These are phyloP conservation scores for Aspergillus carlsbadensis DNA, from an alignment of 495 filamentous ascomycete species.

Conservation along the genomic window DNA sequence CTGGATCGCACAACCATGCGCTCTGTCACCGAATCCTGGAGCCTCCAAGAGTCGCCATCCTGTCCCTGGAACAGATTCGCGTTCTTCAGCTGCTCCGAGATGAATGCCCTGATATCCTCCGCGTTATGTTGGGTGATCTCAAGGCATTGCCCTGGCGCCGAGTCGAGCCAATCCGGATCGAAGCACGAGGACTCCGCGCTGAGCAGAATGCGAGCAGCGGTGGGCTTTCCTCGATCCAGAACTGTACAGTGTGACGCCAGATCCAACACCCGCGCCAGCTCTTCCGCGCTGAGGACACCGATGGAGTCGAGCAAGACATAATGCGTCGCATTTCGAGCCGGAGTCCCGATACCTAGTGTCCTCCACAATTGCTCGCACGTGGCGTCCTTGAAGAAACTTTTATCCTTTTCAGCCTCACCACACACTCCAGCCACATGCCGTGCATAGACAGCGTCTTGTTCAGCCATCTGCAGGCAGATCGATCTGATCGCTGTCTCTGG, in stretches of 20 bases:
- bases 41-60: constrained; percentile 11
- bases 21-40: constrained; percentile 1
- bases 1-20: constrained; percentile 10
- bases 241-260: too few species aligned
- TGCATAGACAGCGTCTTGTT: constrained; percentile 23
- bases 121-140: constrained; percentile 11
- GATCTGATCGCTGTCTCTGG: constrained; percentile 23
- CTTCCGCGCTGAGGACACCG: constrained; percentile 3
- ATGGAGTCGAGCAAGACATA: constrained; percentile 25
- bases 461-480: constrained; percentile 22
- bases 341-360: constrained; percentile 19
- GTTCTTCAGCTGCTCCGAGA: constrained; percentile 8
- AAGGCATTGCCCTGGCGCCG: neutral
- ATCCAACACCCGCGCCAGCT: neutral
- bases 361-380: constrained; percentile 23
- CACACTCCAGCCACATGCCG: constrained; percentile 17
- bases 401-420: constrained; percentile 8
- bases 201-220: constrained; percentile 7
- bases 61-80: constrained; percentile 11
- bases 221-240: neutral
- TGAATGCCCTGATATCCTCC: constrained; percentile 10
- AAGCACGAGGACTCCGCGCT: neutral
- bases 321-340: constrained; percentile 16
- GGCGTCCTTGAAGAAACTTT: constrained; percentile 22
- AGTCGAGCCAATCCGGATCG: neutral